Evolutionary conservation across 129 eudicot species (phyloP).

Genomic region (Saussurea involucrata): DNA sequence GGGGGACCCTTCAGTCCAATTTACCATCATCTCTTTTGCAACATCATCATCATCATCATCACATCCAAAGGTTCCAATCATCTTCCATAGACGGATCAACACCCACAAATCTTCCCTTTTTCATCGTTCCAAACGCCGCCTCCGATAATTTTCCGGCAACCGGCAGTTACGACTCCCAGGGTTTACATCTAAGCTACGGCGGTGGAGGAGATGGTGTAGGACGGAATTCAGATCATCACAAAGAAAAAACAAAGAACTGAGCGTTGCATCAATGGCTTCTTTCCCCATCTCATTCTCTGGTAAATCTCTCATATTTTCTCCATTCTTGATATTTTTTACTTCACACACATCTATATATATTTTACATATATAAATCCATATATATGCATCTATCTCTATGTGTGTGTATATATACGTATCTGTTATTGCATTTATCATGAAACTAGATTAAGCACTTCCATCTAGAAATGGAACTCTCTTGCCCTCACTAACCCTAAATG

Average conservation of each 20-base stretch:
- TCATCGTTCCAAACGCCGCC: constrained; percentile 40
- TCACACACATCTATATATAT: background rate
- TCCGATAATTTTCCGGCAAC: constrained; percentile 42
- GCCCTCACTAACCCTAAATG: constrained; percentile 11
- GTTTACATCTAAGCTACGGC: constrained; percentile 70
- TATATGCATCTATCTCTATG: background rate
- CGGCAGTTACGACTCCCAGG: constrained; percentile 32
- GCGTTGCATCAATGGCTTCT: constrained; percentile 9
- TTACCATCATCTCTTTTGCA: constrained; percentile 34
- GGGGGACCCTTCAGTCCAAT: constrained; percentile 99
- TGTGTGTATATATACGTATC: background rate
- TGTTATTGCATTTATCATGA: constrained; percentile 4
- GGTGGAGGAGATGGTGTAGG: constrained; percentile 52
- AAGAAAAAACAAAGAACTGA: constrained; percentile 62
- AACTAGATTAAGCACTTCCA: constrained; percentile 15
- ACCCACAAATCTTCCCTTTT: constrained; percentile 45
- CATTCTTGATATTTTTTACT: background rate
- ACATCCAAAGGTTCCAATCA: constrained; percentile 52
- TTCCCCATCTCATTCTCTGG: constrained; percentile 31
- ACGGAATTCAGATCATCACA: constrained; percentile 48
- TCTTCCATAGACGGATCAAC: constrained; percentile 49
- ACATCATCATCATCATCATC: constrained; percentile 45
- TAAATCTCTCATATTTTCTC: constrained; percentile 10
- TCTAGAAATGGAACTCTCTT: constrained; percentile 17
- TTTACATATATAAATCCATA: background rate